phyloP scores from a whole-genome alignment of 306 rosid species.

The Geum urbanum region DNA sequence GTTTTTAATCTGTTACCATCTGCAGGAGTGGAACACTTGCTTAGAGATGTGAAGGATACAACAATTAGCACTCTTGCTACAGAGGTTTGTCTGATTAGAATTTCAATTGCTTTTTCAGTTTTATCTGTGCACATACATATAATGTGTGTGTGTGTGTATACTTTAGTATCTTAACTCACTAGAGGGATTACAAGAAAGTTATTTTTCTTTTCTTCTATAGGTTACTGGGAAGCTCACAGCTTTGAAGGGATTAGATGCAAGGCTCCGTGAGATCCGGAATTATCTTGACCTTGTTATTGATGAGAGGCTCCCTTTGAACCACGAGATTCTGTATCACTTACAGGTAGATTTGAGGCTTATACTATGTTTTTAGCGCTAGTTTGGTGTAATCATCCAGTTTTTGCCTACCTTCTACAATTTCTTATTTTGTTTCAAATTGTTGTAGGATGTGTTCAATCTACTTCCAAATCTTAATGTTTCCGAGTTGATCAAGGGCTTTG shows the following conservation, averaged over 20 bases:
- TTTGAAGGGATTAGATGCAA: slow-evolving; percentile 74
- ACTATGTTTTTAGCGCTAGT: no score
- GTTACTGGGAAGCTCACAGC: slow-evolving; percentile 76
- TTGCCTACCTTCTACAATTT: no score
- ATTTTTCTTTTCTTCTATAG: slow-evolving; percentile 21
- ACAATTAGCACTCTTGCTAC: slow-evolving; percentile 82
- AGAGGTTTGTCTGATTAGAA: slow-evolving; percentile 39
- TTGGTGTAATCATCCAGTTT: no score
- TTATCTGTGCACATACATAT: background rate
- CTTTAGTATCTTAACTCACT: no score
- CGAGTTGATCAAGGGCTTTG: slow-evolving; percentile 50
- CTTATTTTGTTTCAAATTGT: background rate
- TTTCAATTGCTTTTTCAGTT: background rate
- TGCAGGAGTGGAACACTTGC: slow-evolving; percentile 55
- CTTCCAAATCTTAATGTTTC: slow-evolving; percentile 55
- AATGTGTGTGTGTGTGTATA: background rate
- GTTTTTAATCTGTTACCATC: background rate
- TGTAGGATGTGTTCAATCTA: slow-evolving; percentile 55
- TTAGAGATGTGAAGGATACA: slow-evolving; percentile 64
- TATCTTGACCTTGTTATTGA: slow-evolving; percentile 76
- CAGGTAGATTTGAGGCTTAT: slow-evolving; percentile 42
- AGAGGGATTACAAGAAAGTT: background rate
- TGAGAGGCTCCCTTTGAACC: slow-evolving; percentile 71
- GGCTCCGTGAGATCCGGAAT: slow-evolving; percentile 59
- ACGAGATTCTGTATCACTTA: slow-evolving; percentile 79